Evolutionary conservation across 2,329 filamentous ascomycete species (phyloP).

Genomic region (Microascus cirrosus): DNA sequence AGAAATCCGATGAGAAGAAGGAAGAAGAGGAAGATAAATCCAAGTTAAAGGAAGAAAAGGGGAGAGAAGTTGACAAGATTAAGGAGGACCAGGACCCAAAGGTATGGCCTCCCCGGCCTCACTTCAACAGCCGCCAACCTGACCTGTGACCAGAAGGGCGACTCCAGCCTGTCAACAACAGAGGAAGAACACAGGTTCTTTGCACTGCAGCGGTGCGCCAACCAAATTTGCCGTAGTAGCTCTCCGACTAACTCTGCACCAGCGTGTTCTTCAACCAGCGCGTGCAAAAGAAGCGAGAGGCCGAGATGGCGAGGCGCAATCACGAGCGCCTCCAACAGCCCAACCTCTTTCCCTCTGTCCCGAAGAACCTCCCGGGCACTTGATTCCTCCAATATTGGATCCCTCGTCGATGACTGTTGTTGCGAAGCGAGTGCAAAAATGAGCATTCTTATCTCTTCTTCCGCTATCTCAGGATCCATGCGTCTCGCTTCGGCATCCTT

Average conservation of each 20-base stretch:
- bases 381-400: slow-evolving; percentile 5
- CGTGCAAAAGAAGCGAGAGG: slow-evolving; percentile 54
- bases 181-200: slow-evolving; percentile 73
- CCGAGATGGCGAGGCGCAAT: slow-evolving; percentile 56
- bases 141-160: slow-evolving; percentile 6
- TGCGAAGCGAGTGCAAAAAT: background rate
- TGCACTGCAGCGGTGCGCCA: slow-evolving; percentile 61
- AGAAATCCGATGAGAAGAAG: background rate
- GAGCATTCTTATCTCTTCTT: background rate
- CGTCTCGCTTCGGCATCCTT: too few species aligned
- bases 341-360: slow-evolving; percentile 74
- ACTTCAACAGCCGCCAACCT: background rate
- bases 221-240: background rate
- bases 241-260: slow-evolving; percentile 1
- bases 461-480: background rate
- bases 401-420: background rate
- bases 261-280: slow-evolving; percentile 83
- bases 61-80: slow-evolving; percentile 8
- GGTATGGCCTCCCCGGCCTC: background rate
- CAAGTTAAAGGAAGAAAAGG: slow-evolving; percentile 2
- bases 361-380: slow-evolving; percentile 42
- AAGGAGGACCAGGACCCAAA: slow-evolving; percentile 7
- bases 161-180: slow-evolving; percentile 7
- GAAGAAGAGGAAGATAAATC: slow-evolving; percentile 5
- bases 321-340: slow-evolving; percentile 71